A percentile compares a stretch with the other conserved stretches of the same genome.
phyloP scores from a whole-genome alignment of 495 filamentous ascomycete genomes.

The Daldinia loculata region DNA sequence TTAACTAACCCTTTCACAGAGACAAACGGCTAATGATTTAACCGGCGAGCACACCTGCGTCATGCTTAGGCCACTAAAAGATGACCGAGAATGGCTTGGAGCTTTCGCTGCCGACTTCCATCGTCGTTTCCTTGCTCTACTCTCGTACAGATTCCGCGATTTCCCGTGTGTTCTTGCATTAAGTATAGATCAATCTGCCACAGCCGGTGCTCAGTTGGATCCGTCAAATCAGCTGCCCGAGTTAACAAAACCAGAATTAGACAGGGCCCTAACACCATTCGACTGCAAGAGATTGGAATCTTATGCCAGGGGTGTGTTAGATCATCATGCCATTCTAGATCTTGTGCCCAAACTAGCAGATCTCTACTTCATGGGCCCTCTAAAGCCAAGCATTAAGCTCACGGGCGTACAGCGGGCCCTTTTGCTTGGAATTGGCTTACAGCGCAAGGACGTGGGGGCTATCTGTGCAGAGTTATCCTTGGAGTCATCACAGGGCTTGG shows the following conservation, averaged over 20 bases:
- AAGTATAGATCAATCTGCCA: conserved; percentile 88
- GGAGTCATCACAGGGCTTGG: conserved; percentile 80
- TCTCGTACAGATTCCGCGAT: conserved; percentile 90
- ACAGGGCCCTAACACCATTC: conserved; percentile 81
- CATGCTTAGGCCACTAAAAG: conserved; percentile 84
- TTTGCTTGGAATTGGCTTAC: conserved; percentile 86
- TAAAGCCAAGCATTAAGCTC: conserved; percentile 71
- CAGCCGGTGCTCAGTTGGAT: conserved; percentile 71
- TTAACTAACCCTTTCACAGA: conserved; percentile 43
- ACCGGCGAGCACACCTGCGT: conserved; percentile 98
- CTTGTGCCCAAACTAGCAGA: conserved; percentile 82
- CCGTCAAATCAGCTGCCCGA: conserved; percentile 55
- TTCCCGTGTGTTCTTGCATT: conserved; percentile 85
- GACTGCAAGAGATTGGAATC: conserved; percentile 93
- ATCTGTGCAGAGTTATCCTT: conserved; percentile 82
- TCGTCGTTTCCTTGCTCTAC: conserved; percentile 81
- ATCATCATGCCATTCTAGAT: conserved; percentile 97
- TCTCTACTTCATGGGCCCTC: conserved; percentile 81
- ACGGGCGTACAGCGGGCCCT: conserved; percentile 84
- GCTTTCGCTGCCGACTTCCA: conserved; percentile 95
- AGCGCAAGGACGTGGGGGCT: conserved; percentile 83
- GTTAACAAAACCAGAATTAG: conserved; percentile 76
- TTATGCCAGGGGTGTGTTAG: conserved; percentile 95
- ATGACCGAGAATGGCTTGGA: conserved; percentile 82
- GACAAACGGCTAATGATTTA: conserved; percentile 94